These are phyloP conservation scores for Gaultheria prostrata DNA, from an alignment of 148 eudicot species.

Conservation along the genomic window DNA sequence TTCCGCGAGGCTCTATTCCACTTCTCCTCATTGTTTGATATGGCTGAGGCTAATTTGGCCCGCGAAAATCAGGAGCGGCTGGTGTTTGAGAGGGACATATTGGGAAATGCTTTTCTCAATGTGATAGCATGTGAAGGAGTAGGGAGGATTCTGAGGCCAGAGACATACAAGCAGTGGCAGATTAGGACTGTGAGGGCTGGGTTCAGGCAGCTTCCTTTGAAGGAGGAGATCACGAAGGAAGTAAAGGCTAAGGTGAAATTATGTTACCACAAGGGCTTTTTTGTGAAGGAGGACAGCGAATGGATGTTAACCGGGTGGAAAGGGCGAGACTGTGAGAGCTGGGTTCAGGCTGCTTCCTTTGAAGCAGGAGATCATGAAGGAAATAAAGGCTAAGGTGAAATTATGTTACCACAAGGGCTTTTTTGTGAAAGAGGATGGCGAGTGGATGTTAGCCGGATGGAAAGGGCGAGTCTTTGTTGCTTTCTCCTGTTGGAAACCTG, in stretches of 20 bases:
- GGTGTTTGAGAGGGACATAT: constrained; percentile 39
- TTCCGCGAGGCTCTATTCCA: constrained; percentile 54
- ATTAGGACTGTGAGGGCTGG: constrained; percentile 44
- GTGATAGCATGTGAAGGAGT: constrained; percentile 56
- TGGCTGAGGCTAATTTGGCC: constrained; percentile 42
- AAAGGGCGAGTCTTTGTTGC: constrained; percentile 43
- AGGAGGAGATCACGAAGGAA: constrained; percentile 30
- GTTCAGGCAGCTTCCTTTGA: constrained; percentile 36
- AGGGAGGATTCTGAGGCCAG: constrained; percentile 53
- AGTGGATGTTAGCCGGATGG: constrained; percentile 65
- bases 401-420: constrained; percentile 48
- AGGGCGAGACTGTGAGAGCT: constrained; percentile 38
- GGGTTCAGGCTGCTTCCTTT: constrained; percentile 44
- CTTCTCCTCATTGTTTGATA: constrained; percentile 40
- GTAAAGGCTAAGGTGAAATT: constrained; percentile 34
- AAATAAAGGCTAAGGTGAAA: constrained; percentile 32
- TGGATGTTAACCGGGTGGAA: constrained; percentile 76
- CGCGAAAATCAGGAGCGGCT: constrained; percentile 38
- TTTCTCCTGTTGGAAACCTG: constrained; percentile 47
- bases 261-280: constrained; percentile 45
- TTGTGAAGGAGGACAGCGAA: constrained; percentile 45
- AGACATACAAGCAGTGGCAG: constrained; percentile 66
- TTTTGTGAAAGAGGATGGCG: constrained; percentile 46
- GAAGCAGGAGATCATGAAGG: constrained; percentile 33
- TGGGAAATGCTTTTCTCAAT: constrained; percentile 43